These are phyloP conservation scores for Alternaria gaisen DNA, from an alignment of 2,329 filamentous ascomycete genomes.

Conservation along the genomic window DNA sequence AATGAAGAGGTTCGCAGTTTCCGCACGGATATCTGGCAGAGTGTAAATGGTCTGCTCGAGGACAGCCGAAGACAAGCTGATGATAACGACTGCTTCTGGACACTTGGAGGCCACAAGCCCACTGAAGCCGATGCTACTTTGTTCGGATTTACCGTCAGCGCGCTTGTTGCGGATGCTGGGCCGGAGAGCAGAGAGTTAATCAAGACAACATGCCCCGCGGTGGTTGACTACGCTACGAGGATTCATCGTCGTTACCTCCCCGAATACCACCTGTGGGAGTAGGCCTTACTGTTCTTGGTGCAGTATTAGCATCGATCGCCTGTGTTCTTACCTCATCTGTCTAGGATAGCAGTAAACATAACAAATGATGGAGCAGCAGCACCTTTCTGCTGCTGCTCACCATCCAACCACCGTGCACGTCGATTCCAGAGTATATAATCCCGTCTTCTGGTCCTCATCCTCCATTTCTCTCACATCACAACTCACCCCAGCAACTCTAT, in stretches of 20 bases:
- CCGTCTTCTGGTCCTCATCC: slow-evolving; percentile 4
- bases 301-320: background rate
- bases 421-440: slow-evolving; percentile 16
- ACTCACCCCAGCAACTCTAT: slow-evolving; percentile 18
- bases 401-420: background rate
- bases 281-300: background rate
- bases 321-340: background rate
- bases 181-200: slow-evolving; percentile 60
- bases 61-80: slow-evolving; percentile 45
- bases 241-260: slow-evolving; percentile 66
- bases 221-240: slow-evolving; percentile 61
- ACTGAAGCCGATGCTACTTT: slow-evolving; percentile 65
- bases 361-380: slow-evolving; percentile 2
- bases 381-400: background rate
- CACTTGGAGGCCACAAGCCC: slow-evolving; percentile 62
- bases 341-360: background rate
- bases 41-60: slow-evolving; percentile 57
- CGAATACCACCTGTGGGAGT: slow-evolving; percentile 60
- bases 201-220: slow-evolving; percentile 55
- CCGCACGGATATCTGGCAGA: slow-evolving; percentile 63
- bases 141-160: slow-evolving; percentile 66
- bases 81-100: slow-evolving; percentile 62
- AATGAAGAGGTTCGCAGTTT: slow-evolving; percentile 59
- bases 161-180: slow-evolving; percentile 61
- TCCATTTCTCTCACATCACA: slow-evolving; percentile 16